Percentiles rank a stretch among this genome's conserved stretches.
Evolutionary conservation across 1,284 basidiomycete genomes (phyloP).

Genomic region (Leccinum variabile): DNA sequence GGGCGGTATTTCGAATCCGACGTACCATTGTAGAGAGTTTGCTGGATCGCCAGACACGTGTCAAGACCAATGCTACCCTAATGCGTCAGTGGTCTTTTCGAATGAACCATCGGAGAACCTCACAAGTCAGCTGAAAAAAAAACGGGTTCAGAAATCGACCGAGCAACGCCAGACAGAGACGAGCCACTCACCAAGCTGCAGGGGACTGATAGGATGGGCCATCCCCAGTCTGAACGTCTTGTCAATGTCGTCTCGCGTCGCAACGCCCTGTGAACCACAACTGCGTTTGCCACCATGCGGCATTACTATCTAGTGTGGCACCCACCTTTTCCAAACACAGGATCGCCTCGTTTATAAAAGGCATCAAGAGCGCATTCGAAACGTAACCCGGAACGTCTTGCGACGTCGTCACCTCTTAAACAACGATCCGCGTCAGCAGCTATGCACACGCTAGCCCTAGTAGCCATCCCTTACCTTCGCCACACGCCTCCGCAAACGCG

Average conservation of each 20-base stretch:
- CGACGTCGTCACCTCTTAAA: constrained; percentile 79
- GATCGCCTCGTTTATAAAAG: constrained; percentile 92
- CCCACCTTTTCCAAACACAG: constrained; percentile 84
- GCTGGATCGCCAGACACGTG: constrained; percentile 88
- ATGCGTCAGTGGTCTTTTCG: constrained; percentile 6
- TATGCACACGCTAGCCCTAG: not conserved
- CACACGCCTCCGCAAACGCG: constrained; percentile 84
- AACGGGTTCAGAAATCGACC: constrained; percentile 1
- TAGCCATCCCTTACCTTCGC: constrained; percentile 63
- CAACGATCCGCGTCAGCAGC: constrained; percentile 7
- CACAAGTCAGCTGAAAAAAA: constrained; percentile 71
- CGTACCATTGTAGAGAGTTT: constrained; percentile 85
- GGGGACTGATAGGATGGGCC: constrained; percentile 94
- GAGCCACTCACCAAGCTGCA: constrained; percentile 64
- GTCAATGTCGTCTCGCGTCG: constrained; percentile 93
- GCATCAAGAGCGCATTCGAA: constrained; percentile 86
- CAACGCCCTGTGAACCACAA: constrained; percentile 61
- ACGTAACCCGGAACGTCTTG: constrained; percentile 92
- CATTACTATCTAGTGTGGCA: not conserved
- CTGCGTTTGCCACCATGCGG: not conserved
- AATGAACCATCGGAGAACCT: constrained; percentile 31
- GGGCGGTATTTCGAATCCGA: constrained; percentile 98
- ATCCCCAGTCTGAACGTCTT: constrained; percentile 91
- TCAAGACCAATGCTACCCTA: constrained; percentile 83
- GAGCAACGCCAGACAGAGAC: not conserved